A percentile compares a stretch with the other conserved stretches of the same genome.
These are phyloP conservation scores for Neofusicoccum kwambonambiense DNA, from an alignment of 2,329 filamentous ascomycete species.

Conservation along the genomic window DNA sequence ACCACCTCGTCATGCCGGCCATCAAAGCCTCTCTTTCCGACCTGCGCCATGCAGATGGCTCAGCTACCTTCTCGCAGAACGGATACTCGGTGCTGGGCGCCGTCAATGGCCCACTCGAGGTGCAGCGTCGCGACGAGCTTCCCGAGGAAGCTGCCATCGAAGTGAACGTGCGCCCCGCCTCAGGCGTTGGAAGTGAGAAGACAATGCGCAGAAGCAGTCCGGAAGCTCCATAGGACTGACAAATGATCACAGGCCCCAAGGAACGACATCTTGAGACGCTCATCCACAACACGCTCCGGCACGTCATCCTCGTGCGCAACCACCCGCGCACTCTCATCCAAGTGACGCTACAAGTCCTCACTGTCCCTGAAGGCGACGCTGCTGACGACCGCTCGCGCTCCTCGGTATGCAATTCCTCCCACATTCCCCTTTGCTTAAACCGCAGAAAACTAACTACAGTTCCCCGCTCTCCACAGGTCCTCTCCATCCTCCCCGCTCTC, in stretches of 20 bases:
- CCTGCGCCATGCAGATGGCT: conserved; percentile 74
- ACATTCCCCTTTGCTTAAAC: too few species aligned
- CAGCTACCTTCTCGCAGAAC: conserved; percentile 70
- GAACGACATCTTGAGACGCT: conserved; percentile 76
- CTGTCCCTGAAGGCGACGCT: conserved; percentile 65
- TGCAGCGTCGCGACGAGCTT: conserved; percentile 81
- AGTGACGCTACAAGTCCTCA: conserved; percentile 73
- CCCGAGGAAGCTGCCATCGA: conserved; percentile 89
- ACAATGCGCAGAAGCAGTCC: not conserved
- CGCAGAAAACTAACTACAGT: too few species aligned
- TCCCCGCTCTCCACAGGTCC: conserved; percentile 54
- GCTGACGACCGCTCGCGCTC: conserved; percentile 59
- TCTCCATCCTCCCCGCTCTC: conserved; percentile 77
- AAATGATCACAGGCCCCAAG: conserved; percentile 36
- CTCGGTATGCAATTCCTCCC: not conserved
- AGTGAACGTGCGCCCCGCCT: conserved; percentile 81
- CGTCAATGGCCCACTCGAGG: conserved; percentile 92
- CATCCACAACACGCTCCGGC: conserved; percentile 68
- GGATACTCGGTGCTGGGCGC: conserved; percentile 81
- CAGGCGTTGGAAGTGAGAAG: conserved; percentile 72
- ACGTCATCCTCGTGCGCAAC: conserved; percentile 71
- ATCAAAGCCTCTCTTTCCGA: conserved; percentile 35
- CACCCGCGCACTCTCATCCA: conserved; percentile 78
- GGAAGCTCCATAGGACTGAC: not conserved
- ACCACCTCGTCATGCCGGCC: conserved; percentile 18